Percentiles rank a stretch among this genome's conserved stretches.
Evolutionary conservation across 495 filamentous ascomycete genomes (phyloP).

Genomic region (Diplogelasinospora grovesii): DNA sequence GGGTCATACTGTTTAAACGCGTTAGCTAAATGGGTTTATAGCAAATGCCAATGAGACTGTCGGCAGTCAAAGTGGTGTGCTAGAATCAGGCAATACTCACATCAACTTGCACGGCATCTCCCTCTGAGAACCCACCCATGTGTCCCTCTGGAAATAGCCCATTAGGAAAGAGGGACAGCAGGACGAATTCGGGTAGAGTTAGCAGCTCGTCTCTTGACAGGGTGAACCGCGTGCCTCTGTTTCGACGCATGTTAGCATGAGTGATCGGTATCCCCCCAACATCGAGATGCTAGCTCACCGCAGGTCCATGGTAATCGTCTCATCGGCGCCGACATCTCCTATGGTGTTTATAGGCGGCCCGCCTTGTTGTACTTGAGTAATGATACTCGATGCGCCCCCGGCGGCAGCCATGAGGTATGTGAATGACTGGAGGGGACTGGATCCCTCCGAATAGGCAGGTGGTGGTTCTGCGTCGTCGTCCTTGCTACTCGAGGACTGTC

Average conservation of each 20-base stretch:
- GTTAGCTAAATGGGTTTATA: constrained; percentile 53
- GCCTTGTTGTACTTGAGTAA: constrained; percentile 95
- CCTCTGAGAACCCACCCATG: constrained; percentile 82
- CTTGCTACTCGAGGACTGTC: constrained; percentile 53
- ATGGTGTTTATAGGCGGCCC: constrained; percentile 82
- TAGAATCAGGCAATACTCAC: too few relatives aligned
- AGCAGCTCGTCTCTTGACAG: constrained; percentile 91
- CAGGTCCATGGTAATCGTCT: constrained; percentile 91
- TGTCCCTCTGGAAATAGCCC: constrained; percentile 96
- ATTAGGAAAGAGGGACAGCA: constrained; percentile 98
- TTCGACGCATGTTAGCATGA: constrained; percentile 24
- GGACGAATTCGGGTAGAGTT: constrained; percentile 92
- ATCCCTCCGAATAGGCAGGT: constrained; percentile 91
- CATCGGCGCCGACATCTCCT: constrained; percentile 84
- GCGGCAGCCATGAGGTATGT: constrained; percentile 97
- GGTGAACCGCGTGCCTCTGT: constrained; percentile 84
- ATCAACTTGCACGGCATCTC: constrained; percentile 94
- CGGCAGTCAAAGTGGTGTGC: constrained; percentile 6
- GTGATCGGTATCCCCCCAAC: background rate
- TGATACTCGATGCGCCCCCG: constrained; percentile 94
- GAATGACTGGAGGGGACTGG: constrained; percentile 85
- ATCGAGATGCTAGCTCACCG: constrained; percentile 50
- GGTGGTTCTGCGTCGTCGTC: constrained; percentile 87
- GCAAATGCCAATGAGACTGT: constrained; percentile 25
- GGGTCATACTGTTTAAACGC: constrained; percentile 76